These are phyloP conservation scores for Irpex sp. DNA, from an alignment of 1,284 basidiomycete genomes.

Conservation along the genomic window DNA sequence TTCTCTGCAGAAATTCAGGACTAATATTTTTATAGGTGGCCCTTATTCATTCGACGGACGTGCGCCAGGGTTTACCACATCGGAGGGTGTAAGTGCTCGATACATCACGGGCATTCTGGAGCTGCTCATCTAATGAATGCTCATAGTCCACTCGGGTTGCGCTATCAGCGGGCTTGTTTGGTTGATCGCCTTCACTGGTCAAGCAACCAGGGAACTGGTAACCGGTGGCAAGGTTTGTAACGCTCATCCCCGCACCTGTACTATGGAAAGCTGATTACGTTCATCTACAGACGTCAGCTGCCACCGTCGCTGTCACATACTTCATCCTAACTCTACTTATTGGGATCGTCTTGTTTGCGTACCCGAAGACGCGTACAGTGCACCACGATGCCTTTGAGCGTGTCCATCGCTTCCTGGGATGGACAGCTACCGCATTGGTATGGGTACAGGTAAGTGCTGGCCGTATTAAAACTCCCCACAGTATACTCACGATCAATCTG, in stretches of 20 bases:
- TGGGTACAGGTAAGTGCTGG: conserved; percentile 45
- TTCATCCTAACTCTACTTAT: conserved; percentile 45
- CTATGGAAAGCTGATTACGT: conserved; percentile 1
- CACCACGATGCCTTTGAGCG: conserved; percentile 52
- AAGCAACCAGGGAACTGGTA: conserved; percentile 48
- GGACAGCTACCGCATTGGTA: conserved; percentile 48
- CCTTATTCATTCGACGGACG: conserved; percentile 46
- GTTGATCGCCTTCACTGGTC: conserved; percentile 48
- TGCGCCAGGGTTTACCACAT: conserved; percentile 57
- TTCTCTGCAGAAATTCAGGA: background rate
- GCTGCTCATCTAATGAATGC: background rate
- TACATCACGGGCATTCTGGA: background rate
- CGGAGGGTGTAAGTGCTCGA: conserved; percentile 39
- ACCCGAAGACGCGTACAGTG: conserved; percentile 44
- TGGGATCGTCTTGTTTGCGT: conserved; percentile 47
- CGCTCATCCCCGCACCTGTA: background rate
- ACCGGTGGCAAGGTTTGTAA: conserved; percentile 34
- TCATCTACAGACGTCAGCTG: conserved; percentile 37
- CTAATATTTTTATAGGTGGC: conserved; percentile 39
- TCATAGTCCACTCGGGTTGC: conserved; percentile 50
- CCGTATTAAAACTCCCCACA: background rate
- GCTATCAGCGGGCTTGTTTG: conserved; percentile 52
- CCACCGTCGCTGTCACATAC: conserved; percentile 52
- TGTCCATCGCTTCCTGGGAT: conserved; percentile 55
- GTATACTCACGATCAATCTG: background rate